Evolutionary conservation across 2,329 filamentous ascomycete species (phyloP), one percentile per base, ranked within the genome.

Genomic region (Apiospora saccharicola): DNA sequence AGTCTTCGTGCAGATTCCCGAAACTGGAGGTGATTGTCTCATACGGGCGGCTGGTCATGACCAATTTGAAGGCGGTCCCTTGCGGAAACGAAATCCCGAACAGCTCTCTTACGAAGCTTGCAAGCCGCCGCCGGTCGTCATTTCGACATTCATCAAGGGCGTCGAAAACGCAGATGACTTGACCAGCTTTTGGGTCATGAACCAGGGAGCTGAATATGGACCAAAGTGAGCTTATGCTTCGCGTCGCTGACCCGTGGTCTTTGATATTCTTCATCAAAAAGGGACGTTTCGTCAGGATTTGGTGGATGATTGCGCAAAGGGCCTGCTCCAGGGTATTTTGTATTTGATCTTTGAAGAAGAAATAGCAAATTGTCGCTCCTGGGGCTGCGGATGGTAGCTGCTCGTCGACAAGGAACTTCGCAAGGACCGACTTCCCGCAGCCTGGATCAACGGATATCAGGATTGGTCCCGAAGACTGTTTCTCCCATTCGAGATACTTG

Each of bases 371-470:
- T 0, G 24, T 57, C 5, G 51, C 51, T 2, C 3, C 13, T 8
- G 51, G 26, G 8, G 26, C 26, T 34, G 26, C 7, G 4, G 51
- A 67, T 6, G 24, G 22, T 0, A 83, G 72, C 8, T 53, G 70
- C 7, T 77, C 44, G 57, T 82, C 78, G 24, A 82, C 73, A 0
- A 84, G 77, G 64, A 79, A 80, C 61, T 77, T 81, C 12, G 82
- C 78, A 47, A 84, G 69, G 41, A 81, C 81, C 0, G 82, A 84
- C 72, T 84, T 84, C 3, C 82, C 81, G 69, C 81, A 84, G 0
- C 82, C 82, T 34, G 82, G 82, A 72, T 83, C 82, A 3, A 81
- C 82, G 1, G 83, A 78, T n/a, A 84, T 77, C 41, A 82, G 75
- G 8, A 85, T 72, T 4, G 51, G 51, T 6, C 51, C 51, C 6